A percentile compares a stretch with the other conserved stretches of the same genome.
These are phyloP conservation scores for Tolypocladium inflatum DNA, from an alignment of 2,329 filamentous ascomycete species.

Conservation along the genomic window DNA sequence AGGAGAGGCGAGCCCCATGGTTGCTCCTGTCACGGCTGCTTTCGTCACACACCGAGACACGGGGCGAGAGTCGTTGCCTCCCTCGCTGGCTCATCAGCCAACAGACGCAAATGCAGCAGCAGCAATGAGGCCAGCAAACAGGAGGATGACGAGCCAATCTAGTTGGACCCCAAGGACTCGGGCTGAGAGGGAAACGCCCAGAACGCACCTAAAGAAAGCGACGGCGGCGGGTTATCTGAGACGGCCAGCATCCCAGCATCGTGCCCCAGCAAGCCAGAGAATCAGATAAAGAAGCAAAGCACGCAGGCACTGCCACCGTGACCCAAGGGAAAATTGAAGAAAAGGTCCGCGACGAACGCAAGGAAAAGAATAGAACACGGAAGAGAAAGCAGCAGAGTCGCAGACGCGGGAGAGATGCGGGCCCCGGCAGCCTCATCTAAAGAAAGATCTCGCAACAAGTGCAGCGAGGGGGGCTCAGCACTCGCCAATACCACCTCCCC, in stretches of 20 bases:
- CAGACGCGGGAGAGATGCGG: neutral
- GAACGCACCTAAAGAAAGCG: slow-evolving; percentile 3
- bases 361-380: slow-evolving; percentile 8
- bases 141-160: neutral
- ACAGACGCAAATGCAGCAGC: neutral
- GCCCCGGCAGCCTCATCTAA: neutral
- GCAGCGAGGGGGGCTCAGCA: neutral
- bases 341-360: slow-evolving; percentile 4
- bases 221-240: slow-evolving; percentile 12
- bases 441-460: neutral
- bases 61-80: neutral
- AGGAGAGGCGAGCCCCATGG: neutral
- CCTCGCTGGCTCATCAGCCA: neutral
- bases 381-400: slow-evolving; percentile 12
- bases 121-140: neutral
- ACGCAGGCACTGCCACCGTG: slow-evolving; percentile 1
- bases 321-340: slow-evolving; percentile 2
- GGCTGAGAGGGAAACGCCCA: neutral
- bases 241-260: slow-evolving; percentile 27
- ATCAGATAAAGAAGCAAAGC: neutral
- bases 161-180: neutral
- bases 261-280: slow-evolving; percentile 6
- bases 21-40: neutral
- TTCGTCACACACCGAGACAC: neutral
- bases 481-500: neutral